A percentile compares a stretch with the other conserved stretches of the same genome.
phyloP scores from a whole-genome alignment of 805 yeast genomes.

The Teunomyces panamensis region DNA sequence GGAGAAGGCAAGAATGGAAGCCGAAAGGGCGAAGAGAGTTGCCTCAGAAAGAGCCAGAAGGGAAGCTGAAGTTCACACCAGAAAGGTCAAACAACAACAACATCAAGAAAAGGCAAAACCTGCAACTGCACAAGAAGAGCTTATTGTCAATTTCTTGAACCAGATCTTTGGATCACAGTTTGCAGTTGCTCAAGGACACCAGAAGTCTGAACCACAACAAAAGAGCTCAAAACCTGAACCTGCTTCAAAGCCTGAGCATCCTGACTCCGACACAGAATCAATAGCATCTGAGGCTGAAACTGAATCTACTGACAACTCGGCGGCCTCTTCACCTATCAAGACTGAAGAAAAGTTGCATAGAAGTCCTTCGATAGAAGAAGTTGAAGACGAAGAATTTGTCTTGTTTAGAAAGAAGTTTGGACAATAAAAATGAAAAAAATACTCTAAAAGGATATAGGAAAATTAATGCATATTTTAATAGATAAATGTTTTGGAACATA shows the following conservation, averaged over 20 bases:
- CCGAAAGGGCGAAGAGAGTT: background rate
- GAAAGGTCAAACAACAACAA: slow-evolving; percentile 13
- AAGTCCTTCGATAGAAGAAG: slow-evolving; percentile 28
- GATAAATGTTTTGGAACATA: no score
- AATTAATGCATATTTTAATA: background rate
- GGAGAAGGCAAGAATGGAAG: slow-evolving; percentile 6
- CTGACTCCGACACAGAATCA: slow-evolving; percentile 16
- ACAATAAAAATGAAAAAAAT: slow-evolving; percentile 3
- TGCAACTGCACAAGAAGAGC: background rate
- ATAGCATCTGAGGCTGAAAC: slow-evolving; percentile 15
- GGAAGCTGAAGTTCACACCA: slow-evolving; percentile 8
- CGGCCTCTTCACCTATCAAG: slow-evolving; percentile 4
- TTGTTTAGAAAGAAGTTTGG: slow-evolving; percentile 39
- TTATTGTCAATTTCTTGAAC: slow-evolving; percentile 9
- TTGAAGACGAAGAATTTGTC: slow-evolving; percentile 32
- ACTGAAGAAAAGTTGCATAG: slow-evolving; percentile 14
- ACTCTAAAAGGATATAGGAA: background rate
- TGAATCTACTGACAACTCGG: background rate
- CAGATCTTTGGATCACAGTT: slow-evolving; percentile 4
- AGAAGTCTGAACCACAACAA: background rate
- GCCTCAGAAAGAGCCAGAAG: slow-evolving; percentile 14
- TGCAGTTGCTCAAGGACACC: background rate
- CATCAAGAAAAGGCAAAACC: background rate
- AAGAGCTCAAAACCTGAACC: background rate
- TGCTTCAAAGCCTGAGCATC: background rate